These are phyloP conservation scores for Coemansia sp. DNA, from an alignment of 192 early-diverging fungal species.

Conservation along the genomic window DNA sequence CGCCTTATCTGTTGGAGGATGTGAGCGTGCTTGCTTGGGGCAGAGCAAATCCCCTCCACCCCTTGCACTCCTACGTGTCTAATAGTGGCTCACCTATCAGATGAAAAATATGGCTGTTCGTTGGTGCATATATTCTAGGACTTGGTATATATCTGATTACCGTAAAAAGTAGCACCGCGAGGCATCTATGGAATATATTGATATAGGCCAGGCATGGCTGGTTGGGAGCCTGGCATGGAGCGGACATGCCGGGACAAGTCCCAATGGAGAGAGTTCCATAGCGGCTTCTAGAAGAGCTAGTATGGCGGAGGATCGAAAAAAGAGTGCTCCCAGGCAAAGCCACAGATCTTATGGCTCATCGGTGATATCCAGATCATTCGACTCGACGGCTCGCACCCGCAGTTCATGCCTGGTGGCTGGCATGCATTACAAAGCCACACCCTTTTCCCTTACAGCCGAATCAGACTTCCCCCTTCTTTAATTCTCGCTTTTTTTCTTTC, in stretches of 20 bases:
- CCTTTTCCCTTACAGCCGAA: not conserved
- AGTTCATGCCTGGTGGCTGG: not conserved
- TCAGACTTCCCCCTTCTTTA: not conserved
- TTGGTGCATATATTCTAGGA: not conserved
- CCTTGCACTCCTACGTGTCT: not conserved
- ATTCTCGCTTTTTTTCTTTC: not conserved
- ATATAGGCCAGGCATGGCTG: not conserved
- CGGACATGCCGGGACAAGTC: not conserved
- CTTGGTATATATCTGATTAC: not conserved
- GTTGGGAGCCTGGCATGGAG: not conserved
- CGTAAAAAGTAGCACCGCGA: not conserved
- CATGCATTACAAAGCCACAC: not conserved
- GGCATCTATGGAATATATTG: not conserved
- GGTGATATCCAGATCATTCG: not conserved
- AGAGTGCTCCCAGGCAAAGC: not conserved
- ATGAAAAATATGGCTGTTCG: not conserved
- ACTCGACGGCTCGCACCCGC: not conserved
- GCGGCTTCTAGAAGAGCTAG: not conserved
- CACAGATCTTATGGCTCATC: not conserved
- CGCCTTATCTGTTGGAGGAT: not conserved
- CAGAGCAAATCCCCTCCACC: not conserved
- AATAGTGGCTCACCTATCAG: not conserved
- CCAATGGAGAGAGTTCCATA: not conserved
- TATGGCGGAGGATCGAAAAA: not conserved
- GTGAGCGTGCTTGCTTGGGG: not conserved